phyloP scores from a whole-genome alignment of 2,329 filamentous ascomycete genomes.

The Metarhizium anisopliae region DNA sequence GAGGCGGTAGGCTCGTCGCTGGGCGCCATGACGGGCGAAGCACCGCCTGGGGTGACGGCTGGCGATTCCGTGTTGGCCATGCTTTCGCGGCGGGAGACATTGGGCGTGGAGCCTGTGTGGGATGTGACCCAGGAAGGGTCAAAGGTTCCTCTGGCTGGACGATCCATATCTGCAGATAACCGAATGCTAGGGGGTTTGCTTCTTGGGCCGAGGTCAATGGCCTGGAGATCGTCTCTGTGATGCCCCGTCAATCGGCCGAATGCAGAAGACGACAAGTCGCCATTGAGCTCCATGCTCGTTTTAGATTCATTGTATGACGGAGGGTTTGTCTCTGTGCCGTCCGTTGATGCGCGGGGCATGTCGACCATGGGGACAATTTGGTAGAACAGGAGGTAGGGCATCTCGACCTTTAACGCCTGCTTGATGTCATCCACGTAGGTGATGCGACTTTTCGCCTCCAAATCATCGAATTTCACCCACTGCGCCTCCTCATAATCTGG shows the following conservation, averaged over 20 bases:
- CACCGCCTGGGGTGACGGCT: constrained; percentile 24
- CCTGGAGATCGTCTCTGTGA: constrained; percentile 17
- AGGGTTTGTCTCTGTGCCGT: constrained; percentile 39
- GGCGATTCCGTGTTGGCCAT: constrained; percentile 39
- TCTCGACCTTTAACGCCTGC: constrained; percentile 70
- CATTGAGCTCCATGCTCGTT: constrained; percentile 27
- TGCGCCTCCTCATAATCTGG: constrained; percentile 61
- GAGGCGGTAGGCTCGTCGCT: constrained; percentile 45
- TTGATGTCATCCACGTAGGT: constrained; percentile 69
- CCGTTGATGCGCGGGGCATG: constrained; percentile 40
- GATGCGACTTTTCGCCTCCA: constrained; percentile 60
- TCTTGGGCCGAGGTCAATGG: constrained; percentile 13
- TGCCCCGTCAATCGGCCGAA: not conserved
- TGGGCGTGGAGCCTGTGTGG: constrained; percentile 21
- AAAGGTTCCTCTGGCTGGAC: constrained; percentile 37
- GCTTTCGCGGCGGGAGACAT: constrained; percentile 40
- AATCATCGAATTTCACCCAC: constrained; percentile 91
- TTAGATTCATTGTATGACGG: constrained; percentile 51
- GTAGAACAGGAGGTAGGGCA: constrained; percentile 91
- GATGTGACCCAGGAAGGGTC: constrained; percentile 32
- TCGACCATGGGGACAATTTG: constrained; percentile 85
- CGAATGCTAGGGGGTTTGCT: constrained; percentile 41
- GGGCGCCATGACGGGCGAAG: constrained; percentile 32
- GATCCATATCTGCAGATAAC: constrained; percentile 46
- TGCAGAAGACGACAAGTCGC: constrained; percentile 8